Conservation (phyloP, 2,329 filamentous ascomycete species). For the Zopfia rhizophila region DNA sequence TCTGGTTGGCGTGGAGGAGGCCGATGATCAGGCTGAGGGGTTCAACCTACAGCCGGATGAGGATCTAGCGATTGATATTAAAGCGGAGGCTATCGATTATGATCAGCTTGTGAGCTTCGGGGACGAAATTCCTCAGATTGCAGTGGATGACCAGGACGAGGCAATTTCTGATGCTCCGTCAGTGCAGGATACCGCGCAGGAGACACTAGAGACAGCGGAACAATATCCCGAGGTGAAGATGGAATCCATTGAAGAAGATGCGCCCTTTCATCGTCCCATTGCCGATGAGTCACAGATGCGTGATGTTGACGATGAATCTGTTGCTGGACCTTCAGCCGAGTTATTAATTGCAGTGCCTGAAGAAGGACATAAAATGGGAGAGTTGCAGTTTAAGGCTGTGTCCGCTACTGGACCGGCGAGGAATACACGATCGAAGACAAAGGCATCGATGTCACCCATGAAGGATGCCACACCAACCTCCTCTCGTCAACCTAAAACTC, state of each 20-base stretch:
- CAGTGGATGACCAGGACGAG: slow-evolving; percentile 15
- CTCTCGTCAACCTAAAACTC: slow-evolving; percentile 22
- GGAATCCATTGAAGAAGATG: slow-evolving; percentile 42
- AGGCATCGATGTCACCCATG: slow-evolving; percentile 31
- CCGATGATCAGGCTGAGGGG: too few relatives aligned
- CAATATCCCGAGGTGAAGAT: slow-evolving; percentile 37
- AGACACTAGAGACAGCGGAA: slow-evolving; percentile 7
- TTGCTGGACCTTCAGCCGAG: slow-evolving; percentile 19
- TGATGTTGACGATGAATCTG: slow-evolving; percentile 8
- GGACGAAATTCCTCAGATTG: slow-evolving; percentile 14
- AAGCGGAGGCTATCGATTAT: background rate
- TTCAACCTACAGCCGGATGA: too few relatives aligned
- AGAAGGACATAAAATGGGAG: slow-evolving; percentile 32
- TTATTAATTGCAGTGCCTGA: slow-evolving; percentile 30
- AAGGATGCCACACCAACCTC: slow-evolving; percentile 25
- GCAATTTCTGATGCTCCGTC: slow-evolving; percentile 17
- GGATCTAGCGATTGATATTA: background rate
- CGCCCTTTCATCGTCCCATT: slow-evolving; percentile 8
- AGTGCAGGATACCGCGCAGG: slow-evolving; percentile 6
- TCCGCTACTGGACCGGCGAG: slow-evolving; percentile 38
- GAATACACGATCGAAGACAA: slow-evolving; percentile 46
- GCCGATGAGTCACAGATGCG: slow-evolving; percentile 15
- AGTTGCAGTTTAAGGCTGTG: slow-evolving; percentile 30
- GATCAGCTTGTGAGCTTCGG: slow-evolving; percentile 2
- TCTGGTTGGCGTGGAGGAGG: too few relatives aligned